These are phyloP conservation scores for Termitomyces sp. DNA, from an alignment of 768 basidiomycete genomes.

Conservation along the genomic window DNA sequence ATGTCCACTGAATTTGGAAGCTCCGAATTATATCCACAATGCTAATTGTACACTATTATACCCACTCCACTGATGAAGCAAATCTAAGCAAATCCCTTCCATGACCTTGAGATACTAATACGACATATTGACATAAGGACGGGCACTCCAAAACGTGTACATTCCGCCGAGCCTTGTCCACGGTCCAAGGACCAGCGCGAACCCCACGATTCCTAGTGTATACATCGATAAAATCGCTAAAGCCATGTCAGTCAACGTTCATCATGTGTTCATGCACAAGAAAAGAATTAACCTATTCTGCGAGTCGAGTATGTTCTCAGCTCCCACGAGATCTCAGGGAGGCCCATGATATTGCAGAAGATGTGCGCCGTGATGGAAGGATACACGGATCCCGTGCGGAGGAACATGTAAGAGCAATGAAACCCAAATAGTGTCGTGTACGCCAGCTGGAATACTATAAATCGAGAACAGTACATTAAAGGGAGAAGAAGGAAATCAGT, in stretches of 20 bases:
- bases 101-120: conserved; percentile 2
- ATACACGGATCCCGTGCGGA: conserved; percentile 79
- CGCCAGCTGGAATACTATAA: conserved; percentile 74
- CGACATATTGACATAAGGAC: conserved; percentile 15
- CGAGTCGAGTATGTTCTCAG: conserved; percentile 47
- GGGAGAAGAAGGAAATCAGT: background rate
- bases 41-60: background rate
- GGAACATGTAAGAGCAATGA: conserved; percentile 81
- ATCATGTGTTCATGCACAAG: conserved; percentile 5
- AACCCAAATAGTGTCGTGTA: conserved; percentile 96
- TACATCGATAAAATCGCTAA: conserved; percentile 58
- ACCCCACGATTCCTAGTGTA: conserved; percentile 55
- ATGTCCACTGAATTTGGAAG: background rate
- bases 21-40: background rate
- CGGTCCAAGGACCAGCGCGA: conserved; percentile 46
- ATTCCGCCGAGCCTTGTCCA: conserved; percentile 44
- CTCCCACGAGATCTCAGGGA: conserved; percentile 68
- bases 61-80: background rate
- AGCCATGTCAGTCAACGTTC: conserved; percentile 6
- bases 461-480: background rate
- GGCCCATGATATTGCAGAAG: conserved; percentile 94
- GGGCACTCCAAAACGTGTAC: conserved; percentile 44
- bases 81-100: background rate
- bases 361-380: conserved; percentile 79
- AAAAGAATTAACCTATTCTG: conserved; percentile 44